Evolutionary conservation across 2,329 filamentous ascomycete genomes (phyloP).

Genomic region (Epichloe aotearoae): DNA sequence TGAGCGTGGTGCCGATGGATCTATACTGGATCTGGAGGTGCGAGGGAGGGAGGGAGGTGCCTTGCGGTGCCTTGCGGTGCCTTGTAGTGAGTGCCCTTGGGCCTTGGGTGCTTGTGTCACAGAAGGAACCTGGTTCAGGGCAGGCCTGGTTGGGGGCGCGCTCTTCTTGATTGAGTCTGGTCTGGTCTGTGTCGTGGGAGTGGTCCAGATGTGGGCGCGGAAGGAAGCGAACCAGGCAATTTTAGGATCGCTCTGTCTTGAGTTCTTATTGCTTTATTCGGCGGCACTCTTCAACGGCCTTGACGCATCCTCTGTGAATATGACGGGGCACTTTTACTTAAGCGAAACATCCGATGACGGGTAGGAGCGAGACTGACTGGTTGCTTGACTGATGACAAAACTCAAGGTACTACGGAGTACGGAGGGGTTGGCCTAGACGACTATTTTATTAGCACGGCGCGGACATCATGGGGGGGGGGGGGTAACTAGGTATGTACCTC

Average conservation of each 20-base stretch:
- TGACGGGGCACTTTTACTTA: slow-evolving; percentile 2
- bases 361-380: background rate
- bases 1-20: slow-evolving; percentile 51
- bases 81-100: slow-evolving; percentile 1
- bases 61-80: slow-evolving; percentile 34
- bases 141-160: slow-evolving; percentile 12
- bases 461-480: background rate
- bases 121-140: background rate
- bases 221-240: slow-evolving; percentile 22
- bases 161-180: slow-evolving; percentile 26
- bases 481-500: background rate
- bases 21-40: slow-evolving; percentile 53
- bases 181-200: slow-evolving; percentile 11
- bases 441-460: background rate
- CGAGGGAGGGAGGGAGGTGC: slow-evolving; percentile 32
- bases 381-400: background rate
- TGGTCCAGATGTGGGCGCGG: slow-evolving; percentile 10
- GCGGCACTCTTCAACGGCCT: slow-evolving; percentile 6
- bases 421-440: background rate
- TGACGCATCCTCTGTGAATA: slow-evolving; percentile 6
- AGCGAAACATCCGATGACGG: background rate
- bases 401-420: background rate
- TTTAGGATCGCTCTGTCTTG: background rate
- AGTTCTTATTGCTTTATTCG: slow-evolving; percentile 8
- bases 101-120: background rate